Evolutionary conservation across 2,329 filamentous ascomycete species (phyloP), one percentile per base, ranked within the genome.

Genomic region (Beauveria medogensis): DNA sequence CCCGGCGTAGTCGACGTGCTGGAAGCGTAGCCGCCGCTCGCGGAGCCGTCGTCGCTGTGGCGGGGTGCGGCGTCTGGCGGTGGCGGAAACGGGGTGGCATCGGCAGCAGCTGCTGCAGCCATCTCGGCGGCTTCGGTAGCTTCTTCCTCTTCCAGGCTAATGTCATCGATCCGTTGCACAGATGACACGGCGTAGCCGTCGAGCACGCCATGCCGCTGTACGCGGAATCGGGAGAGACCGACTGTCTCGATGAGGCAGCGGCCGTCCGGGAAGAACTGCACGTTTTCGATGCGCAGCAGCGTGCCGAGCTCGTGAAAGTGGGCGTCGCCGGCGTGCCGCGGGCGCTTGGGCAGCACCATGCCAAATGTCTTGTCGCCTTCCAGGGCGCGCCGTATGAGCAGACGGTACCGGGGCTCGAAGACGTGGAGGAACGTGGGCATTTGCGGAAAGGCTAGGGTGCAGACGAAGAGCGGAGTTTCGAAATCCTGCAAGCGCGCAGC

Each of bases 331-430:
- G 67, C 51, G 2, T 65, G 59, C 75, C 77, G 61, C 64, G 71
- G 53, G 75, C 83, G 77, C 65, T 87, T 89, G 64, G 86, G 86
- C 69, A 90, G 81, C 20, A 96, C 82, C 89, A 96, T 96, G 26
- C 92, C 92, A 69, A 97, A 96, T 26, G 85, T 89, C 16, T 84
- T 79, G 63, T 88, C 84, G 0, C 86, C 85, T 64, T 92, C 88
- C 58, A 95, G 77, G 0, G 85, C 88, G 41, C 91, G 84, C 52
- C 88, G 82, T 43, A 96, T 88, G 91, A 96, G 94, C n/a, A 94
- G 79, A 8, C 91, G 85, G 70, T 96, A 96, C 7, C 90, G 83
- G n/a, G 90, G 90, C 71, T 96, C 92, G 69, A 96, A 96, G n/a
- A 97, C 84, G 67, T 95, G 90, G 3, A 96, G 77, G 66, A 94